These are phyloP conservation scores for Kodamaea kakaduensis DNA, from an alignment of 805 yeast species.

Conservation along the genomic window DNA sequence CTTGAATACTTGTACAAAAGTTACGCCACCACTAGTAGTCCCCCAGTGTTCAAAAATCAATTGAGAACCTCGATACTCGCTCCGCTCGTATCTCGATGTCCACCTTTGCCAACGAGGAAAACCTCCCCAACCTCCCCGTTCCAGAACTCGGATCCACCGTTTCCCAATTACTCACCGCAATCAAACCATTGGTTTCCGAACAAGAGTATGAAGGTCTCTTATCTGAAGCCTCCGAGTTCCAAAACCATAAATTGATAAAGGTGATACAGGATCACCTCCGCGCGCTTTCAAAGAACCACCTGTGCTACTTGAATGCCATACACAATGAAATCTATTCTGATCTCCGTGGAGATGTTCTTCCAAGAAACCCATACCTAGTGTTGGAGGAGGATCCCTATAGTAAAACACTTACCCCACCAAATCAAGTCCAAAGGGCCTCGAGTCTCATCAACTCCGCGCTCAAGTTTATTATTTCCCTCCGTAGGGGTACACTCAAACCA, in stretches of 20 bases:
- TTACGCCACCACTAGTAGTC: too few relatives aligned
- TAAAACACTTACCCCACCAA: conserved; percentile 50
- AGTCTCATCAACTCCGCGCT: conserved; percentile 61
- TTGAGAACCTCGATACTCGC: too few relatives aligned
- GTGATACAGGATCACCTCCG: conserved; percentile 52
- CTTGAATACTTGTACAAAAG: too few relatives aligned
- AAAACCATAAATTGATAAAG: conserved; percentile 37
- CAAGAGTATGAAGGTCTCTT: conserved; percentile 49
- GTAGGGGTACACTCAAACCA: conserved; percentile 50
- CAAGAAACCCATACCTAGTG: conserved; percentile 73
- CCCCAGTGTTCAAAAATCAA: too few relatives aligned
- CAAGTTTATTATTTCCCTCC: conserved; percentile 59
- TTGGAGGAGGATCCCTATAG: conserved; percentile 71
- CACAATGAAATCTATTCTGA: conserved; percentile 56
- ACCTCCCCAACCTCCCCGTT: conserved; percentile 57
- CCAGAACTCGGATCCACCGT: conserved; percentile 53
- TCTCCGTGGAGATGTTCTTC: conserved; percentile 61
- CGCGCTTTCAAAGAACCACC: conserved; percentile 39
- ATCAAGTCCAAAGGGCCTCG: conserved; percentile 67
- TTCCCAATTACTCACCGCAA: conserved; percentile 48
- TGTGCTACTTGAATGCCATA: conserved; percentile 53
- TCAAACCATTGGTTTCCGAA: conserved; percentile 55
- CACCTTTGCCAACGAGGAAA: conserved; percentile 41
- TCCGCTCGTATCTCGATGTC: too few relatives aligned
- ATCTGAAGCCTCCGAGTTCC: conserved; percentile 43